Evolutionary conservation across 129 eudicot genomes (phyloP).

Genomic region (Tagetes patula): DNA sequence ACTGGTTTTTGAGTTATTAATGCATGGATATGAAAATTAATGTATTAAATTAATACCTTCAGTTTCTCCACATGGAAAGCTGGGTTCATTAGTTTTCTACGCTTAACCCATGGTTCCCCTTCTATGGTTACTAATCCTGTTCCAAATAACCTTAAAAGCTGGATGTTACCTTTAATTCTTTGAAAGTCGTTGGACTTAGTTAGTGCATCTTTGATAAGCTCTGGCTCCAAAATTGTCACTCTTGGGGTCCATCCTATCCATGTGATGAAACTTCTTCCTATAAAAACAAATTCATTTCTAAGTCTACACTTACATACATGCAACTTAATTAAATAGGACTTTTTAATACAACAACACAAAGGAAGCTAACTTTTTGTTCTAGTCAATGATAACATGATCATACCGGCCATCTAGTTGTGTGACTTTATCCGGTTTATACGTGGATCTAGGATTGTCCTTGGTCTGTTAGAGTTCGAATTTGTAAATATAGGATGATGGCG

Average conservation of each 20-base stretch:
- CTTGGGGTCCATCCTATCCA: slow-evolving; percentile 12
- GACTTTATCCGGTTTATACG: too few relatives aligned
- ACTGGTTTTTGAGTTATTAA: not conserved
- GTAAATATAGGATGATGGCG: too few relatives aligned
- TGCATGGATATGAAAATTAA: not conserved
- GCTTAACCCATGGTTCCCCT: not conserved
- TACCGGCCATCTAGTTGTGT: too few relatives aligned
- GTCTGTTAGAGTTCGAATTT: too few relatives aligned
- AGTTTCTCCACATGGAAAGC: slow-evolving; percentile 6
- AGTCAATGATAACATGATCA: not conserved
- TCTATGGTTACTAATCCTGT: not conserved
- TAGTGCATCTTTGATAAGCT: not conserved
- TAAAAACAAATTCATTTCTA: not conserved
- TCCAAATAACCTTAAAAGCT: not conserved
- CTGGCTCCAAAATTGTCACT: slow-evolving; percentile 1
- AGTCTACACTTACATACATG: not conserved
- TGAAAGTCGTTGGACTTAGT: not conserved
- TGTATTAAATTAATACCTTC: not conserved
- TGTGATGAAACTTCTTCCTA: not conserved
- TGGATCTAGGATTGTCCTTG: too few relatives aligned
- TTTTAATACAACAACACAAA: not conserved
- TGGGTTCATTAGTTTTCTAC: not conserved
- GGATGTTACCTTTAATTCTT: not conserved
- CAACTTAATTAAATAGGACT: not conserved
- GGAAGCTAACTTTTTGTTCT: not conserved